A percentile compares a stretch with the other conserved stretches of the same genome.
Conservation (phyloP, 2,329 filamentous ascomycete genomes). For the Hypoxylon rubiginosum region DNA sequence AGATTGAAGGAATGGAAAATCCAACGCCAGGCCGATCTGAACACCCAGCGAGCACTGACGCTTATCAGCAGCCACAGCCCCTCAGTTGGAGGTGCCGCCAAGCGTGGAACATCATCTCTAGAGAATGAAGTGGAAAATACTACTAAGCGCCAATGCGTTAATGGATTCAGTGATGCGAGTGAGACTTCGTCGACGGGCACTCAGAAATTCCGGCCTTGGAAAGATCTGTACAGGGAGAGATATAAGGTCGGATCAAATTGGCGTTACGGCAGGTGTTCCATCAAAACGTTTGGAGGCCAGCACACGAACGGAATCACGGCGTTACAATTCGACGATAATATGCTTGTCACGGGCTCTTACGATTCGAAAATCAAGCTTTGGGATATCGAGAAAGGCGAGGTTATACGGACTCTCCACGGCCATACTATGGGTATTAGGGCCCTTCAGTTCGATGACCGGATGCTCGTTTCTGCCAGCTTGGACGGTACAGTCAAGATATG, state of each 20-base stretch:
- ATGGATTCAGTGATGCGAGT: slow-evolving; percentile 40
- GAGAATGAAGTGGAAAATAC: slow-evolving; percentile 45
- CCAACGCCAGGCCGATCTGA: slow-evolving; percentile 75
- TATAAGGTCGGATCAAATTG: slow-evolving; percentile 98
- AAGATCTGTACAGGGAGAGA: slow-evolving; percentile 94
- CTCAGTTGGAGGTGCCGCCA: slow-evolving; percentile 45
- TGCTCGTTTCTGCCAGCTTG: slow-evolving; percentile 90
- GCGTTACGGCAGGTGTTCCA: slow-evolving; percentile 92
- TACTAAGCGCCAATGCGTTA: slow-evolving; percentile 55
- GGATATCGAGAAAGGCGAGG: slow-evolving; percentile 90
- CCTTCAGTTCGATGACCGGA: slow-evolving; percentile 92
- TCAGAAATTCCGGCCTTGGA: slow-evolving; percentile 81
- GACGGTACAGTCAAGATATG: slow-evolving; percentile 92
- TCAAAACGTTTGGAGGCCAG: slow-evolving; percentile 82
- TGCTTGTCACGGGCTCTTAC: slow-evolving; percentile 94
- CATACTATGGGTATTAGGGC: slow-evolving; percentile 88
- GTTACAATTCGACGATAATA: slow-evolving; percentile 82
- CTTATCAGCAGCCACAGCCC: slow-evolving; percentile 16
- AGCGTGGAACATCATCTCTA: slow-evolving; percentile 52
- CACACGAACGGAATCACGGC: slow-evolving; percentile 86
- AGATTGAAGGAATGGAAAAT: slow-evolving; percentile 87
- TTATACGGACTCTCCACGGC: slow-evolving; percentile 85
- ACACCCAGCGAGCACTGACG: slow-evolving; percentile 49
- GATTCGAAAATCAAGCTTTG: slow-evolving; percentile 96
- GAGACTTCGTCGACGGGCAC: slow-evolving; percentile 32